These are phyloP conservation scores for Hanseniaspora pseudoguilliermondii DNA, from an alignment of 805 yeast species.

Conservation along the genomic window DNA sequence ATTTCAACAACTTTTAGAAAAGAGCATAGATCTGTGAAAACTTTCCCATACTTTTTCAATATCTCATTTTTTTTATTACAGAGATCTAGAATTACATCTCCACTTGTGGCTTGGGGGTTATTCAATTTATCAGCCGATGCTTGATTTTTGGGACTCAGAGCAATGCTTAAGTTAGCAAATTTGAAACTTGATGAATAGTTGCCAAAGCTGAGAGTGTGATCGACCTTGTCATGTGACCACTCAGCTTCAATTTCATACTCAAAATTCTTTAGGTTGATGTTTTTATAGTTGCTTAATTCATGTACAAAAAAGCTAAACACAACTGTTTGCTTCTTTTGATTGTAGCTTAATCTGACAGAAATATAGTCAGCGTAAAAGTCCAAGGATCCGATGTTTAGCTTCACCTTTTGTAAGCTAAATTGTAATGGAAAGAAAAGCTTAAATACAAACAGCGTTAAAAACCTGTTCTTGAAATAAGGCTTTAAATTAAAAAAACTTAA, in stretches of 20 bases:
- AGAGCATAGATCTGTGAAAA: constrained; percentile 11
- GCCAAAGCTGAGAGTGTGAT: background rate
- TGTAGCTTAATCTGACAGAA: background rate
- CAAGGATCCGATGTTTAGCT: background rate
- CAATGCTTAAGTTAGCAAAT: background rate
- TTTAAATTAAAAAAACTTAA: background rate
- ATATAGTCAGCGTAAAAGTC: constrained; percentile 12
- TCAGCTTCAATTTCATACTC: constrained; percentile 5
- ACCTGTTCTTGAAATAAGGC: background rate
- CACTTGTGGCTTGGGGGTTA: too few species aligned
- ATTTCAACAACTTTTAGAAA: constrained; percentile 21
- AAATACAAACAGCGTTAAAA: background rate
- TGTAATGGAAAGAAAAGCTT: constrained; percentile 9
- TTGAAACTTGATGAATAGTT: constrained; percentile 5
- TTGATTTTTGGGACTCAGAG: background rate
- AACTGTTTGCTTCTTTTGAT: background rate
- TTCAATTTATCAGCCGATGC: background rate
- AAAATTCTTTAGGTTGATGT: constrained; percentile 1
- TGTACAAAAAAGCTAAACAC: constrained; percentile 6
- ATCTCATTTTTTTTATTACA: background rate
- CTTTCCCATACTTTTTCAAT: background rate
- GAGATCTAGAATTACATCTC: background rate
- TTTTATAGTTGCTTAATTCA: constrained; percentile 8
- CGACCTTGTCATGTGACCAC: background rate
- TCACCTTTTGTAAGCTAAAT: constrained; percentile 7